Evolutionary conservation across 441 rosid genomes (phyloP), one percentile per base, ranked within the genome.

Genomic region (Capsella rubella): DNA sequence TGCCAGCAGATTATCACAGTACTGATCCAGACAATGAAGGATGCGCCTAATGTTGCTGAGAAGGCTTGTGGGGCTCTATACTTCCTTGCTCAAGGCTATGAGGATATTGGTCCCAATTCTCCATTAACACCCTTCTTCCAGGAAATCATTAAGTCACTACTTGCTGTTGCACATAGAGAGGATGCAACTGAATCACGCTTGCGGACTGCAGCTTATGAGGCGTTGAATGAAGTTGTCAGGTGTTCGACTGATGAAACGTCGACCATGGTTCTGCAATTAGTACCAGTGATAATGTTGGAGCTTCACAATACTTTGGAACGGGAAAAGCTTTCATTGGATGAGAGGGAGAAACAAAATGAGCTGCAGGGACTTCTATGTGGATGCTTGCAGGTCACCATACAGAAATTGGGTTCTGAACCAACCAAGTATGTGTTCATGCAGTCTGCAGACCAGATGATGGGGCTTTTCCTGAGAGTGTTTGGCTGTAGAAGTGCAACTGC

Each of bases 1-100:
- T 89, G 94, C 76, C 94, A 89, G 61, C 91, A 87, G 75, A 87
- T 89, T 50, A 79, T 87, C 54, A 84, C 85, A 8, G 91, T 89
- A 69, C 84, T 89, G 51, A 78, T 89, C 69, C 90, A 89, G 74
- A 75, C 87, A 80, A 87, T 87, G 94, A 87, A 87, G 70, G 94
- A 89, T 47, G 85, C 72, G 34, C 89, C 94, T 8, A 87, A 89
- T 80, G 94, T 87, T 31, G 89, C 94, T 0, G 91, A 85, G 78
- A 89, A 89, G 84, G 87, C 88, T 54, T 89, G 94, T 65, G 91
- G 94, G 28, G 91, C 94, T 32, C 85, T 89, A 9, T 89, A 87
- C 75, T 89, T 84, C 46, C 89, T 89, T 75, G 89, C 90, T 51
- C 94, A 87, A 73, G 91, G 91, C 40, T 89, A 82, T 58, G 94